Conservation (phyloP, 2,329 filamentous ascomycete genomes). For the Byssochlamys sp. region DNA sequence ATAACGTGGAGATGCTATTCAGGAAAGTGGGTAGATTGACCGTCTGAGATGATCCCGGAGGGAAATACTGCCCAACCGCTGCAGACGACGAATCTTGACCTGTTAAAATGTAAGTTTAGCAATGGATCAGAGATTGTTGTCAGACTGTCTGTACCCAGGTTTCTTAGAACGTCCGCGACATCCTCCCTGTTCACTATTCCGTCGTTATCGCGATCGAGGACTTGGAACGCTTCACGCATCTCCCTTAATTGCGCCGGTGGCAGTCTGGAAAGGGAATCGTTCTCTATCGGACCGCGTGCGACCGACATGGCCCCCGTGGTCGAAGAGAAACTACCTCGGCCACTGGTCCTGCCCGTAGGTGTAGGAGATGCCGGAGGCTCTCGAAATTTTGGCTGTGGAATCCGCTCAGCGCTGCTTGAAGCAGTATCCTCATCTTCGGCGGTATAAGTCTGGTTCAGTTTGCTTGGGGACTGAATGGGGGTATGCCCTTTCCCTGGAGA, state of each 20-base stretch:
- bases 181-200: constrained; percentile 73
- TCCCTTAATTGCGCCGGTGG: constrained; percentile 75
- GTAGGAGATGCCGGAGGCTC: constrained; percentile 33
- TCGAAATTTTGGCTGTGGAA: constrained; percentile 26
- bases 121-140: constrained; percentile 6
- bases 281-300: constrained; percentile 15
- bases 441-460: constrained; percentile 38
- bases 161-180: constrained; percentile 75
- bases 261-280: constrained; percentile 41
- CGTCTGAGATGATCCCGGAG: constrained; percentile 58
- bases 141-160: constrained; percentile 54
- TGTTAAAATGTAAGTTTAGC: constrained; percentile 21
- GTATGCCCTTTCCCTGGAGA: constrained; percentile 33
- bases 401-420: constrained; percentile 18
- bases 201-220: constrained; percentile 80
- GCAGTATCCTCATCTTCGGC: constrained; percentile 30
- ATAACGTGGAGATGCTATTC: constrained; percentile 64
- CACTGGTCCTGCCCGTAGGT: constrained; percentile 27
- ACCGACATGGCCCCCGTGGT: constrained; percentile 17
- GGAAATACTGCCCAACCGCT: constrained; percentile 74
- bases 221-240: constrained; percentile 85
- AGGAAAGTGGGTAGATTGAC: constrained; percentile 80
- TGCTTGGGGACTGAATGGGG: constrained; percentile 38
- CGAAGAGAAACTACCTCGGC: constrained; percentile 19
- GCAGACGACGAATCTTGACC: constrained; percentile 64